phyloP scores from a whole-genome alignment of 805 yeast genomes.

The Debaryomyces prosopidis region DNA sequence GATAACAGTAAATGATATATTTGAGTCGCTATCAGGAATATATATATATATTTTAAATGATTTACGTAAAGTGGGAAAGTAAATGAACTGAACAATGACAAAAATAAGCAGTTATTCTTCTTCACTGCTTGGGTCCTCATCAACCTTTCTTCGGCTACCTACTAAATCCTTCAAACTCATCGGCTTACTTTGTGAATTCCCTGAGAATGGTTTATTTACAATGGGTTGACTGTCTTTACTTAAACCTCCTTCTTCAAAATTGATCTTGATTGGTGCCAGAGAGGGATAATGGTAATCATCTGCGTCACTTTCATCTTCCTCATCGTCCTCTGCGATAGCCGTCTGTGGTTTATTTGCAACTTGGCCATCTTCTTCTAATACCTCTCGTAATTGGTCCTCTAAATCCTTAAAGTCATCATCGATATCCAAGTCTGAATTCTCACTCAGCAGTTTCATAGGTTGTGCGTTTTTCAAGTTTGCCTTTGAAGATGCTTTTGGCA shows the following conservation, averaged over 20 bases:
- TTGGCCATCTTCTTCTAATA: constrained; percentile 27
- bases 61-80: no score
- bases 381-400: constrained; percentile 44
- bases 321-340: constrained; percentile 6
- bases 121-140: constrained; percentile 29
- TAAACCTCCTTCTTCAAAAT: constrained; percentile 22
- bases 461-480: neutral
- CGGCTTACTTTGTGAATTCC: constrained; percentile 22
- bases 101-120: constrained; percentile 20
- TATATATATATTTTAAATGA: no score
- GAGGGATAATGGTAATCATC: constrained; percentile 21
- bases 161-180: constrained; percentile 41
- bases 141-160: constrained; percentile 24
- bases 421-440: constrained; percentile 15
- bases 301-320: constrained; percentile 27
- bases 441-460: neutral
- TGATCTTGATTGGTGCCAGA: constrained; percentile 23
- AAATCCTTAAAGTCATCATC: constrained; percentile 45
- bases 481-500: constrained; percentile 2
- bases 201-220: constrained; percentile 2
- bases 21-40: no score
- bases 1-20: no score
- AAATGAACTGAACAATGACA: no score
- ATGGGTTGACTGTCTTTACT: neutral
- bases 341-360: neutral